A percentile compares a stretch with the other conserved stretches of the same genome.
Conservation (phyloP, 352 stramenopile species). For the Discostella stelligera region DNA sequence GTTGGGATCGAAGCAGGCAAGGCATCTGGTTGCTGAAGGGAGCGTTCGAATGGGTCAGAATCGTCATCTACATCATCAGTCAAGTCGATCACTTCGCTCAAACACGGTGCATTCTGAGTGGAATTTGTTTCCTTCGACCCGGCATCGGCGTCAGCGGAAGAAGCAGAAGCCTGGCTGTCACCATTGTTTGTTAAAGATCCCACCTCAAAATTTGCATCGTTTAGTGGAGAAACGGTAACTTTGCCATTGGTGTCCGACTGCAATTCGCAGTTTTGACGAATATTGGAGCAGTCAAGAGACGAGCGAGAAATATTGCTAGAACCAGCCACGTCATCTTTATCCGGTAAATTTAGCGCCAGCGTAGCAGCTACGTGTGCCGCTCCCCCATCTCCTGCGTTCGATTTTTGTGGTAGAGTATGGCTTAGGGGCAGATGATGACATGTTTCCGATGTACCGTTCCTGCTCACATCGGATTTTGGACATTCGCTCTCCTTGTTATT, state of each 20-base stretch:
- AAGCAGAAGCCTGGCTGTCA: neutral
- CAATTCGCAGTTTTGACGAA: neutral
- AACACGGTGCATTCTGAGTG: neutral
- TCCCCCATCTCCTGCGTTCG: too few species aligned
- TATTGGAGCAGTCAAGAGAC: too few species aligned
- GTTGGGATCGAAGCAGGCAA: neutral
- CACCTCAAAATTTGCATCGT: neutral
- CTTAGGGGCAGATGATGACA: neutral
- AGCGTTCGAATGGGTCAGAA: neutral
- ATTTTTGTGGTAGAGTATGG: too few species aligned
- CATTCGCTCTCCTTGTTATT: neutral
- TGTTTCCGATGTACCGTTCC: neutral
- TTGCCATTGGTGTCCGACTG: neutral
- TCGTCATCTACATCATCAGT: conserved; percentile 14
- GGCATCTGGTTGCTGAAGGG: neutral
- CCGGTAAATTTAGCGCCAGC: too few species aligned
- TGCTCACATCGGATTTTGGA: neutral
- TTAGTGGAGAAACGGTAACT: neutral
- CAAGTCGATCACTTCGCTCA: conserved; percentile 32
- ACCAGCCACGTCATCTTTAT: too few species aligned
- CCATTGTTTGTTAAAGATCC: neutral
- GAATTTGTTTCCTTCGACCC: neutral
- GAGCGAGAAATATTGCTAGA: too few species aligned
- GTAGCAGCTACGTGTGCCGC: too few species aligned
- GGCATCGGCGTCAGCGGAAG: neutral